phyloP scores from a whole-genome alignment of 2,329 filamentous ascomycete species.

The Stagonosporopsis chrysanthemi region DNA sequence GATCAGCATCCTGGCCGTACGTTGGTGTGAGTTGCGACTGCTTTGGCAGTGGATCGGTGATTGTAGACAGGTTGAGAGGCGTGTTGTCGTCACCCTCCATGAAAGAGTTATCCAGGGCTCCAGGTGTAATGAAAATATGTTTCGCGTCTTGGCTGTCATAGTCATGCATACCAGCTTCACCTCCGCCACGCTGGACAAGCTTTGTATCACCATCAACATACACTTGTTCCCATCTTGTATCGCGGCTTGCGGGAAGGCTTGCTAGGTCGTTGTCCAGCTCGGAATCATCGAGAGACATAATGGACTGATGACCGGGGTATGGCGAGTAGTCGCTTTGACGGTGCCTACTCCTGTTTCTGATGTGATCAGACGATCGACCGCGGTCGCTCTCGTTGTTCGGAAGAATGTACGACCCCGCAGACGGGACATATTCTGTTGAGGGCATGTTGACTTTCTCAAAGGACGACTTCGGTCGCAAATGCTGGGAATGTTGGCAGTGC shows the following conservation, averaged over 20 bases:
- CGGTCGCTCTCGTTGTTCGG: conserved; percentile 32
- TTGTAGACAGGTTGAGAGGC: conserved; percentile 33
- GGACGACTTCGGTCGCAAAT: conserved; percentile 37
- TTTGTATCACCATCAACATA: conserved; percentile 51
- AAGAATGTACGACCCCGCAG: conserved; percentile 55
- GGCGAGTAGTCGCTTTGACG: conserved; percentile 48
- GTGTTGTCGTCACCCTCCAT: conserved; percentile 36
- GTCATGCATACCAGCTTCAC: conserved; percentile 42
- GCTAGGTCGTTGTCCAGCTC: conserved; percentile 48
- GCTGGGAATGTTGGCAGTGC: conserved; percentile 31
- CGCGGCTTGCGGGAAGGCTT: conserved; percentile 44
- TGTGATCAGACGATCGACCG: conserved; percentile 33
- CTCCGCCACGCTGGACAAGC: conserved; percentile 44
- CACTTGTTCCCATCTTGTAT: conserved; percentile 50
- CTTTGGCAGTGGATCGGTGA: conserved; percentile 31
- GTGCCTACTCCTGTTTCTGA: conserved; percentile 34
- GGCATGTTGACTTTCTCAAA: conserved; percentile 45
- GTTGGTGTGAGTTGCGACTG: conserved; percentile 19
- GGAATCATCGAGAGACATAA: conserved; percentile 50
- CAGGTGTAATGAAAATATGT: conserved; percentile 46
- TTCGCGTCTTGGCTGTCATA: conserved; percentile 43
- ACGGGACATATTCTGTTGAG: conserved; percentile 55
- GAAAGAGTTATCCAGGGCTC: conserved; percentile 41
- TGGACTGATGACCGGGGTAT: conserved; percentile 44
- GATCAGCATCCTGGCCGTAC: conserved; percentile 16